Percentiles rank a stretch among this genome's conserved stretches.
Evolutionary conservation across 1,284 basidiomycete species (phyloP).

Genomic region (Schizopora paradoxa): DNA sequence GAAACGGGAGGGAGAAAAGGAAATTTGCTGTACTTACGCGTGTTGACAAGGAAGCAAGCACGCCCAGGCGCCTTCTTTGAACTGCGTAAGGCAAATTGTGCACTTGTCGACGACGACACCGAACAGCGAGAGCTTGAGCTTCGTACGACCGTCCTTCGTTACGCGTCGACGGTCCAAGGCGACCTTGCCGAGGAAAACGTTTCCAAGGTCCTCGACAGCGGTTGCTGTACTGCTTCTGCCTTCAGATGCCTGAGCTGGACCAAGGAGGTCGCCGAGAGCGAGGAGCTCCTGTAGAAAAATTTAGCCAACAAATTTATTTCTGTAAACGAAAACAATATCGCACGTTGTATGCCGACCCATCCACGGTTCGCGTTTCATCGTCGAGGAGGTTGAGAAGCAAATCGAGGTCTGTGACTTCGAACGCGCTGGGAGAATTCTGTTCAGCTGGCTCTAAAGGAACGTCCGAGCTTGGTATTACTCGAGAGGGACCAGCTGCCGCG

Average conservation of each 20-base stretch:
- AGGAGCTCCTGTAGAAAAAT: conserved; percentile 10
- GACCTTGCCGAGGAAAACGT: conserved; percentile 43
- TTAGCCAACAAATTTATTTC: not conserved
- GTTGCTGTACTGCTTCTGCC: not conserved
- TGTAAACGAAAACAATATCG: not conserved
- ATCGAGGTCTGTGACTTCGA: too few relatives aligned
- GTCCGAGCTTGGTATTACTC: too few relatives aligned
- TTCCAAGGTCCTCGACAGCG: not conserved
- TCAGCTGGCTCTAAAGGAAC: too few relatives aligned
- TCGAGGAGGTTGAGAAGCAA: too few relatives aligned
- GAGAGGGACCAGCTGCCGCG: too few relatives aligned
- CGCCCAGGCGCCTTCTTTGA: conserved; percentile 54
- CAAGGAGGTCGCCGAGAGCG: conserved; percentile 11
- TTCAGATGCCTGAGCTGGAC: conserved; percentile 3
- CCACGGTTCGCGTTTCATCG: conserved; percentile 8
- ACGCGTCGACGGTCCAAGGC: conserved; percentile 62
- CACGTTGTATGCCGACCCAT: conserved; percentile 11
- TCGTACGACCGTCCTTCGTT: conserved; percentile 67
- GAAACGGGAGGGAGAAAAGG: too few relatives aligned
- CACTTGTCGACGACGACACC: conserved; percentile 74
- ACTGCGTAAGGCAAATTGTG: conserved; percentile 75
- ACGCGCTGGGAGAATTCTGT: too few relatives aligned
- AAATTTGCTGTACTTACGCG: conserved; percentile 51
- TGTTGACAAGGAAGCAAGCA: conserved; percentile 69
- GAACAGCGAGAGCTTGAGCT: conserved; percentile 70